A percentile compares a stretch with the other conserved stretches of the same genome.
These are phyloP conservation scores for Ramularia collo-cygni DNA, from an alignment of 2,329 filamentous ascomycete genomes.

Conservation along the genomic window DNA sequence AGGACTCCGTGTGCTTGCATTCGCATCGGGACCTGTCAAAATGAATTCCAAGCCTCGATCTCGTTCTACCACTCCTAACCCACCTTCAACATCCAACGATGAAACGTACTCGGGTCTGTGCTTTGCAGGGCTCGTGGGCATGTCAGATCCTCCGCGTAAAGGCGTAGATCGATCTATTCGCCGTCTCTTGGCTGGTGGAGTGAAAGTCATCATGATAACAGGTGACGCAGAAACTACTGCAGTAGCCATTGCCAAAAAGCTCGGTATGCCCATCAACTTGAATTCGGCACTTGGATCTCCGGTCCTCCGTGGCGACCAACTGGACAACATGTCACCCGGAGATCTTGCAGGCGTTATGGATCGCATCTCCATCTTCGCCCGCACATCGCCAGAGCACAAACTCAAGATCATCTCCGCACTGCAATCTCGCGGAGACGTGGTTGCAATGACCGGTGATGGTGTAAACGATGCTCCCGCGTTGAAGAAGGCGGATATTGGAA, in stretches of 20 bases:
- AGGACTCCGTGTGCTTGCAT: constrained; percentile 83
- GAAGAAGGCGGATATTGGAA: constrained; percentile 96
- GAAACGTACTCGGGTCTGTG: constrained; percentile 75
- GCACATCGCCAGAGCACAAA: constrained; percentile 95
- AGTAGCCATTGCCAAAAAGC: constrained; percentile 82
- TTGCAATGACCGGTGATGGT: constrained; percentile 97
- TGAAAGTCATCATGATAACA: constrained; percentile 98
- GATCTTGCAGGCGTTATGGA: constrained; percentile 80
- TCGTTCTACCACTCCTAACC: constrained; percentile 1
- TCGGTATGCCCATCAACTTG: constrained; percentile 82
- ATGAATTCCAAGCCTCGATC: background rate
- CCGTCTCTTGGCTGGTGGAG: constrained; percentile 83
- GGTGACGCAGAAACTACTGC: constrained; percentile 94
- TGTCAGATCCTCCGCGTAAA: constrained; percentile 91
- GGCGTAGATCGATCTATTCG: constrained; percentile 85
- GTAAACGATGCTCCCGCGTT: constrained; percentile 96
- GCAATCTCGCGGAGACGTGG: constrained; percentile 87
- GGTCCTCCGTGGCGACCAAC: constrained; percentile 80
- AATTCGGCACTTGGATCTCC: constrained; percentile 54
- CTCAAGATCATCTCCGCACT: constrained; percentile 92
- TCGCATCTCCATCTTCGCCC: constrained; percentile 87
- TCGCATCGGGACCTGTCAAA: constrained; percentile 69
- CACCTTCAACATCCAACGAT: constrained; percentile 37
- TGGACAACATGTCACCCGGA: constrained; percentile 84
- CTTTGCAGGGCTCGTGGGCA: constrained; percentile 89